Percentiles rank a stretch among this genome's conserved stretches.
Evolutionary conservation across 129 eudicot species (phyloP).

Genomic region (Escallonia herrerae): DNA sequence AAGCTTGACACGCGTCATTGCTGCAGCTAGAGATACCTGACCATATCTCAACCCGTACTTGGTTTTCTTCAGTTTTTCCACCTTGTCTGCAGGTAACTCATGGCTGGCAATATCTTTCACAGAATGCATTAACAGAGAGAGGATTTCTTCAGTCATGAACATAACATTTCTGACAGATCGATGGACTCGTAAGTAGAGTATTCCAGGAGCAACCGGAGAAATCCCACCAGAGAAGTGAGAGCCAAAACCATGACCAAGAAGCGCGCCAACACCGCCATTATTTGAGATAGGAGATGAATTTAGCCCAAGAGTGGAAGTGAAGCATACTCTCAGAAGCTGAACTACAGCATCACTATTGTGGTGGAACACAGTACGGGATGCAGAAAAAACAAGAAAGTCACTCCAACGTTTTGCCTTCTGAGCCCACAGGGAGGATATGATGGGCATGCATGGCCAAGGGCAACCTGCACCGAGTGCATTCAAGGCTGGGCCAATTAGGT

Average conservation of each 20-base stretch:
- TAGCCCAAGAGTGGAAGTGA: constrained; percentile 56
- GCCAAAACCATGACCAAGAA: constrained; percentile 95
- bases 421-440: constrained; percentile 77
- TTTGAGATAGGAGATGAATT: constrained; percentile 38
- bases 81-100: constrained; percentile 28
- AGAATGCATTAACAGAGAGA: constrained; percentile 59
- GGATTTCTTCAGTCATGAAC: constrained; percentile 71
- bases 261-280: constrained; percentile 71
- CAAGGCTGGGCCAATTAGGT: constrained; percentile 67
- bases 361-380: constrained; percentile 80
- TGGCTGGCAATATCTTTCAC: constrained; percentile 58
- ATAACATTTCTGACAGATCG: constrained; percentile 63
- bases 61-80: constrained; percentile 42
- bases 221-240: constrained; percentile 70
- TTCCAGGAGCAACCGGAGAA: constrained; percentile 94
- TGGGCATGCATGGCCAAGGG: constrained; percentile 98
- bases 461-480: constrained; percentile 68
- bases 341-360: constrained; percentile 74
- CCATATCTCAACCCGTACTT: constrained; percentile 62
- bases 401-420: constrained; percentile 96
- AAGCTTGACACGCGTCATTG: constrained; percentile 70
- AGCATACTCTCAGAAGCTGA: constrained; percentile 84
- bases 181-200: constrained; percentile 80
- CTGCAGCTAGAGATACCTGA: constrained; percentile 75
- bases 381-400: constrained; percentile 72